Conservation (phyloP, 1,139 yeast species). For the Kluyveromyces sp. region DNA sequence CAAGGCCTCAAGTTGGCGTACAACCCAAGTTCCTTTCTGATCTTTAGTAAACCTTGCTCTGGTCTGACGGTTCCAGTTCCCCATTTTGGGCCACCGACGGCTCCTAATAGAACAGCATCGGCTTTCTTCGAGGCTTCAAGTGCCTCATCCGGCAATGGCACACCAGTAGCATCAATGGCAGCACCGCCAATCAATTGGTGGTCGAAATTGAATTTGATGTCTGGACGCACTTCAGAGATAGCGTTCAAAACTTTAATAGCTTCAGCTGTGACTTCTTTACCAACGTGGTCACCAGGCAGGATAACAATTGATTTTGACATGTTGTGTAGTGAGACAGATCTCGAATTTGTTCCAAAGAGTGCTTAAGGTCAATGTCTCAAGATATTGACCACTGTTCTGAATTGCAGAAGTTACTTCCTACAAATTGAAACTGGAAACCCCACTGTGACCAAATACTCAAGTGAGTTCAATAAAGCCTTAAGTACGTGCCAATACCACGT, state of each 20-base stretch:
- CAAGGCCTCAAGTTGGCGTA: constrained; percentile 97
- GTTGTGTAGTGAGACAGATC: constrained; percentile 1
- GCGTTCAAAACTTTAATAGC: constrained; percentile 87
- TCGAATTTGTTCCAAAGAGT: neutral
- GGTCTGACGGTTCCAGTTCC: constrained; percentile 86
- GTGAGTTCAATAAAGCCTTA: too few relatives aligned
- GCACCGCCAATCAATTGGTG: constrained; percentile 94
- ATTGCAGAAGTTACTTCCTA: too few relatives aligned
- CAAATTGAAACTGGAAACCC: too few relatives aligned
- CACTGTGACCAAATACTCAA: too few relatives aligned
- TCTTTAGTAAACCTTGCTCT: constrained; percentile 89
- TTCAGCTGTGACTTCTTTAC: constrained; percentile 81
- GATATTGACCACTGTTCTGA: too few relatives aligned
- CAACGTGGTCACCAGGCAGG: constrained; percentile 95
- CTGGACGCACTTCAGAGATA: constrained; percentile 57
- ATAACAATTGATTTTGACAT: constrained; percentile 65
- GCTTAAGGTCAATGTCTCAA: too few relatives aligned
- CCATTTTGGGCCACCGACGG: constrained; percentile 99
- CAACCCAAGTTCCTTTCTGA: constrained; percentile 86
- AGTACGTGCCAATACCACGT: too few relatives aligned
- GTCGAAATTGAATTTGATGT: constrained; percentile 64
- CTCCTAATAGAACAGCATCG: constrained; percentile 91
- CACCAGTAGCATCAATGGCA: constrained; percentile 94
- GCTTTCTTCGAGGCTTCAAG: constrained; percentile 79
- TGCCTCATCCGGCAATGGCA: constrained; percentile 82